Evolutionary conservation across 2,329 filamentous ascomycete genomes (phyloP).

Genomic region (Pseudogymnoascus sp.): DNA sequence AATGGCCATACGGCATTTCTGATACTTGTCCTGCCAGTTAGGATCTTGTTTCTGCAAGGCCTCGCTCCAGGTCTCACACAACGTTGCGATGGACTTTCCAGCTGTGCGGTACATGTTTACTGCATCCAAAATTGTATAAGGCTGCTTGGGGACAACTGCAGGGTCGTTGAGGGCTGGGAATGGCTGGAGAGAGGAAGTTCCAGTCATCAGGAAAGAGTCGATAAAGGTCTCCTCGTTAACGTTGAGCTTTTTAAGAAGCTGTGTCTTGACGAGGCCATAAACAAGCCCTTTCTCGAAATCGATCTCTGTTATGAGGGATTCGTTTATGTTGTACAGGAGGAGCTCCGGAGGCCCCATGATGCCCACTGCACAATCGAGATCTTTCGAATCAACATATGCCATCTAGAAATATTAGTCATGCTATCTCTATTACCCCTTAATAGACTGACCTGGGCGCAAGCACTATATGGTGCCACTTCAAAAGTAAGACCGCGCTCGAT

Average conservation of each 20-base stretch:
- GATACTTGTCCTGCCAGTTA: constrained; percentile 78
- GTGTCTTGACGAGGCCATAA: constrained; percentile 53
- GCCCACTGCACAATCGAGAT: constrained; percentile 62
- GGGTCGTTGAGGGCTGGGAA: constrained; percentile 68
- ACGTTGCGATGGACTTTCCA: constrained; percentile 60
- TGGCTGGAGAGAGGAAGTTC: constrained; percentile 68
- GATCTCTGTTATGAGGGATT: constrained; percentile 55
- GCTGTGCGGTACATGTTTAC: constrained; percentile 67
- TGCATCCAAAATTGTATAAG: constrained; percentile 60
- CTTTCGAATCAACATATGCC: constrained; percentile 64
- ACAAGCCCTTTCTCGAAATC: constrained; percentile 64
- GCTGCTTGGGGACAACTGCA: constrained; percentile 43
- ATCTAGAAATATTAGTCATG: constrained; percentile 43
- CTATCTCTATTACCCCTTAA: neutral
- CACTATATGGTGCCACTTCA: constrained; percentile 78
- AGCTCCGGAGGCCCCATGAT: constrained; percentile 80
- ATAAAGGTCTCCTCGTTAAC: constrained; percentile 66
- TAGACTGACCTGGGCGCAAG: constrained; percentile 67
- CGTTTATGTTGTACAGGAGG: constrained; percentile 75
- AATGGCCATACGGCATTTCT: constrained; percentile 74
- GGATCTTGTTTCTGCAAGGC: constrained; percentile 63
- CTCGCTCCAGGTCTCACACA: constrained; percentile 73
- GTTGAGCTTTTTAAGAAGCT: constrained; percentile 60
- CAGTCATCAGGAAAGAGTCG: constrained; percentile 75
- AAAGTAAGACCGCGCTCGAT: constrained; percentile 63